Evolutionary conservation across 208 protist species (phyloP).

Genomic region (Trypanosoma platydactyli): DNA sequence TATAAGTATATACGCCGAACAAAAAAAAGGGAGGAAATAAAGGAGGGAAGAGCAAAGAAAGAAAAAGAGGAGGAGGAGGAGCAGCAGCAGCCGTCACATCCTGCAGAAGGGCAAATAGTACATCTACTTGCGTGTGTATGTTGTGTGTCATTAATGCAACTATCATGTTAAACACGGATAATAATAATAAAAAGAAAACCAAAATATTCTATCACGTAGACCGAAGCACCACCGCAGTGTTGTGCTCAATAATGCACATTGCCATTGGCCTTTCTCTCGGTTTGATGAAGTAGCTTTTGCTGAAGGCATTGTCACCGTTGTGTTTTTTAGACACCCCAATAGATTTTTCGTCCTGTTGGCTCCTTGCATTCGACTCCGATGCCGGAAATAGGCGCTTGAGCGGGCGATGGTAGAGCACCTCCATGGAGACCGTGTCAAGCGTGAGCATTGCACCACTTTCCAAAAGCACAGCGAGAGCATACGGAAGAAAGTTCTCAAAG

Average conservation of each 20-base stretch:
- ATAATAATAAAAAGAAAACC: not conserved
- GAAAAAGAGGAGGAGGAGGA: not conserved
- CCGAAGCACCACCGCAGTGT: constrained; percentile 53
- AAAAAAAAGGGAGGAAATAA: constrained; percentile 7
- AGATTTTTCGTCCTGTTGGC: not conserved
- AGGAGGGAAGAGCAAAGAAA: too few species aligned
- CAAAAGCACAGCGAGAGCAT: constrained; percentile 51
- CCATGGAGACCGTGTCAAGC: constrained; percentile 63
- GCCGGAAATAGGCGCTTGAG: constrained; percentile 25
- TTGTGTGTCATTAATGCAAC: too few species aligned
- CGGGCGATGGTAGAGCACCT: constrained; percentile 34
- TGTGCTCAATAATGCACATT: constrained; percentile 52
- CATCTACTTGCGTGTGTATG: too few species aligned
- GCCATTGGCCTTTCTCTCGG: constrained; percentile 22
- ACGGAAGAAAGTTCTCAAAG: constrained; percentile 48
- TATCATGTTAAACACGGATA: too few species aligned
- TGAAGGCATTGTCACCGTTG: not conserved
- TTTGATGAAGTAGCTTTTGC: constrained; percentile 12
- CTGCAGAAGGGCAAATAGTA: constrained; percentile 8
- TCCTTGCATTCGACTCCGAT: not conserved
- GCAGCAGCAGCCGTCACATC: not conserved
- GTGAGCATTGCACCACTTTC: constrained; percentile 73
- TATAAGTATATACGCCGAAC: too few species aligned
- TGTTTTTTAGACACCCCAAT: not conserved
- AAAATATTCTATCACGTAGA: constrained; percentile 14